Evolutionary conservation across 352 stramenopile genomes (phyloP).

Genomic region (Phytophthora sp.): DNA sequence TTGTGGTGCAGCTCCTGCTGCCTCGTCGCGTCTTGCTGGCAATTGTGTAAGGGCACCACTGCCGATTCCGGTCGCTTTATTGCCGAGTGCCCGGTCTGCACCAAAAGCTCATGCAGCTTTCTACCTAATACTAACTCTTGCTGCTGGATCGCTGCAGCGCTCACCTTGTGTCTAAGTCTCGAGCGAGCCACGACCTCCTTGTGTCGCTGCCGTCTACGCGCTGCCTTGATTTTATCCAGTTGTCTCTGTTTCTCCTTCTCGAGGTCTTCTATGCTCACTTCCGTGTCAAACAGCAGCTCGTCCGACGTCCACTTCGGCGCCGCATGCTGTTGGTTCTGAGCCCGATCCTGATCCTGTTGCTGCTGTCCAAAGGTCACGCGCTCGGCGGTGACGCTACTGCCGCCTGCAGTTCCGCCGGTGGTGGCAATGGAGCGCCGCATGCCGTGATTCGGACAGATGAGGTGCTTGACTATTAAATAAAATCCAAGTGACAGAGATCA

Average conservation of each 20-base stretch:
- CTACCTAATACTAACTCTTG: slow-evolving; percentile 32
- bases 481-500: slow-evolving; percentile 27
- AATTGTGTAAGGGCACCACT: slow-evolving; percentile 5
- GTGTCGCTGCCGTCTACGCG: slow-evolving; percentile 34
- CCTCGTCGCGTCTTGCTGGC: neutral
- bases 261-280: slow-evolving; percentile 30
- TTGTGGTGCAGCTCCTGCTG: slow-evolving; percentile 26
- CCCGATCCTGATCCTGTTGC: neutral
- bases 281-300: slow-evolving; percentile 33
- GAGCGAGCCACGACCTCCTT: slow-evolving; percentile 48
- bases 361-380: neutral
- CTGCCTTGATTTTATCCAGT: slow-evolving; percentile 33
- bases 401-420: slow-evolving; percentile 4
- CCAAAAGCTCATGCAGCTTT: slow-evolving; percentile 36
- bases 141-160: slow-evolving; percentile 33
- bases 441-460: slow-evolving; percentile 19
- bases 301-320: slow-evolving; percentile 3
- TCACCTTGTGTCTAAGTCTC: slow-evolving; percentile 36
- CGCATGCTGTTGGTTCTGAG: neutral
- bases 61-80: slow-evolving; percentile 14
- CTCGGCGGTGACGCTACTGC: neutral
- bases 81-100: slow-evolving; percentile 27
- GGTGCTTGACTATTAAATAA: slow-evolving; percentile 33
- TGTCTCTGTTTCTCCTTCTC: slow-evolving; percentile 27
- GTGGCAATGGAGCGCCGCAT: neutral